phyloP scores from a whole-genome alignment of 225 moss, liverwort and hornwort species.

The Takakia lepidozioides region DNA sequence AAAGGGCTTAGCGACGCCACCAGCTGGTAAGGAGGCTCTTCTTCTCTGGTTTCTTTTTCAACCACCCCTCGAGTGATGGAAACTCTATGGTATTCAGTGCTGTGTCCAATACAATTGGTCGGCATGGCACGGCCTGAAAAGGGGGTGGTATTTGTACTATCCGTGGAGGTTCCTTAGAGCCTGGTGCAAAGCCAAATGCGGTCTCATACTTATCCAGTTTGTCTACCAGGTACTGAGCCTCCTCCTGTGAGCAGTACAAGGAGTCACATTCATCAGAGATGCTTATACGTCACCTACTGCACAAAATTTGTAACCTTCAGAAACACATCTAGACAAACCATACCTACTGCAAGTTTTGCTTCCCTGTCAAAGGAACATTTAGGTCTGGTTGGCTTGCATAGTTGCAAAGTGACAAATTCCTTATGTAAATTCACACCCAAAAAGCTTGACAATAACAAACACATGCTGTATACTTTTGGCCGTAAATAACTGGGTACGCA shows the following conservation, averaged over 20 bases:
- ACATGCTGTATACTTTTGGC: too few relatives aligned
- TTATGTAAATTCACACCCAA: too few relatives aligned
- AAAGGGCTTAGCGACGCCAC: too few relatives aligned
- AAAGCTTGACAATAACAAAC: too few relatives aligned
- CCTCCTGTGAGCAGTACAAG: constrained; percentile 38
- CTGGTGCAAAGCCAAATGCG: constrained; percentile 37
- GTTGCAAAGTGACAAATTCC: too few relatives aligned
- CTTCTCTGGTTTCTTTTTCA: constrained; percentile 66
- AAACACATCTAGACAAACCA: too few relatives aligned
- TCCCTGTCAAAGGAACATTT: too few relatives aligned
- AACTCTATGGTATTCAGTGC: constrained; percentile 65
- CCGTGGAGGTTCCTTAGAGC: constrained; percentile 60
- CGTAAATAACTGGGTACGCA: too few relatives aligned
- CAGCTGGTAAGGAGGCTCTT: constrained; percentile 66
- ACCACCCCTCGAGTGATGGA: constrained; percentile 73
- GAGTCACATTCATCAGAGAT: not conserved
- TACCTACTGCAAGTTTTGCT: too few relatives aligned
- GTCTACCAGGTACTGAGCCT: constrained; percentile 44
- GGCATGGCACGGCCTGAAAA: constrained; percentile 84
- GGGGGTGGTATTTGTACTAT: constrained; percentile 77
- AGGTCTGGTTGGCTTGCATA: too few relatives aligned
- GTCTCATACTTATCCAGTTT: constrained; percentile 68
- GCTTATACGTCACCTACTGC: too few relatives aligned
- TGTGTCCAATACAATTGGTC: constrained; percentile 87
- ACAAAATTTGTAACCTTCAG: too few relatives aligned